Percentiles rank a stretch among this genome's conserved stretches.
Conservation (phyloP, 257 asterid genomes). For the Cynanchum wilfordii region DNA sequence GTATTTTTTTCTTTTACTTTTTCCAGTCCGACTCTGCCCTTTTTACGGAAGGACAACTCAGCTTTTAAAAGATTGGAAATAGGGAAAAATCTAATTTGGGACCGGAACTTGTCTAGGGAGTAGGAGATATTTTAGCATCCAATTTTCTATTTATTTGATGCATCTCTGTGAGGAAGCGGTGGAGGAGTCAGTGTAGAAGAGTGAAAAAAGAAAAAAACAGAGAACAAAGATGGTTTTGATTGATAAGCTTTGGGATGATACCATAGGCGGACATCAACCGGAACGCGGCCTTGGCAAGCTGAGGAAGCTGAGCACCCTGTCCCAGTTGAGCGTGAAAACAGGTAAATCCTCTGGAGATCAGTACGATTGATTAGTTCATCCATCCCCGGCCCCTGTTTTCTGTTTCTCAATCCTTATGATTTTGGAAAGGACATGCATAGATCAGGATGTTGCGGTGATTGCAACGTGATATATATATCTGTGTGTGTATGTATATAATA, state of each 20-base stretch:
- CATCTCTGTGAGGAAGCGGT: background rate
- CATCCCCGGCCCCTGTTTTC: background rate
- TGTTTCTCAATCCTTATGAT: background rate
- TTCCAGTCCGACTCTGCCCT: background rate
- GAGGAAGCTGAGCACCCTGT: constrained; percentile 39
- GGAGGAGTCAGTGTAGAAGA: background rate
- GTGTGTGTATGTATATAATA: too few species aligned
- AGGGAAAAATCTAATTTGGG: background rate
- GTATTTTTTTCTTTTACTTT: background rate
- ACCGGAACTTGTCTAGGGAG: background rate
- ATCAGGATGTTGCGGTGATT: background rate
- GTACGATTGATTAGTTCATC: too few species aligned
- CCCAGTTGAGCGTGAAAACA: constrained; percentile 41
- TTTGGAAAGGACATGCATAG: background rate
- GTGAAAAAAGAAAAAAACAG: background rate
- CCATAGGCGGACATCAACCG: constrained; percentile 84
- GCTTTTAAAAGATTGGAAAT: constrained; percentile 3
- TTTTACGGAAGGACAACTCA: background rate
- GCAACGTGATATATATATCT: background rate
- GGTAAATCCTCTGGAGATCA: constrained; percentile 1
- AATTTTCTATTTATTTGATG: constrained; percentile 26
- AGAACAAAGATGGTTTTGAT: constrained; percentile 59
- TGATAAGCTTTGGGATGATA: constrained; percentile 91
- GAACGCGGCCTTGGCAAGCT: constrained; percentile 82
- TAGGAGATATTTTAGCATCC: constrained; percentile 24